Evolutionary conservation across 1,284 basidiomycete species (phyloP), one percentile per base, ranked within the genome.

Genomic region (Rhodotorula sp.): DNA sequence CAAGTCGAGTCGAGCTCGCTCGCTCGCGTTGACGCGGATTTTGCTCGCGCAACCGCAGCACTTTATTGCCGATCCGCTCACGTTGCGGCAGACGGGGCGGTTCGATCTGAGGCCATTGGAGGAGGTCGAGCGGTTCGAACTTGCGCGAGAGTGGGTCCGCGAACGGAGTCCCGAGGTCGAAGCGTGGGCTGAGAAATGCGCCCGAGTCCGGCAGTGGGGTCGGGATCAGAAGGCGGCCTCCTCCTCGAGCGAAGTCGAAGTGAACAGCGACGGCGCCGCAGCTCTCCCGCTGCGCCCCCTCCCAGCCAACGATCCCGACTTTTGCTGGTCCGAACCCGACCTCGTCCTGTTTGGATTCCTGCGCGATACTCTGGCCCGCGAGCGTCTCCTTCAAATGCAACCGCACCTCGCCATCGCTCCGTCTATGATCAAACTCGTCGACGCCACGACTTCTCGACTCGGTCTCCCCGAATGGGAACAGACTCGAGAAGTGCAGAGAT

Each of bases 71-170:
- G 85, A 87, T 64, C 80, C 83, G 31, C 80, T 82, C 47, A 81
- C 83, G 50, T 91, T 91, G 80, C 83, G 87, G 56, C 77, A 82
- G 19, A 84, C 83, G 5, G 87, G 88, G 62, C 82, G 78, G 0
- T 93, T 95, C 82, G 79, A 85, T 50, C 86, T 95, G 52, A 87
- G 93, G 4, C 90, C 91, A 1, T 80, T 82, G 45, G 81, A 82
- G 0, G 87, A 92, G 54, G 82, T 91, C 2, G 77, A 85, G 26
- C 85, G 85, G 54, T 80, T 93, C 38, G 67, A 84, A n/a, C 79
- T 77, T 0, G 87, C 93, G 5, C 80, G 80, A 21, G 77, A 82
- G 2, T 87, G 91, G 87, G 82, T 86, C 21, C 80, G 83, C 28
- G 78, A 77, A 14, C 43, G 69, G 12, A 62, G 72, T 10, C 58